phyloP scores from a whole-genome alignment of 108 stramenopile genomes.

The Stephanodiscus minutulus region DNA sequence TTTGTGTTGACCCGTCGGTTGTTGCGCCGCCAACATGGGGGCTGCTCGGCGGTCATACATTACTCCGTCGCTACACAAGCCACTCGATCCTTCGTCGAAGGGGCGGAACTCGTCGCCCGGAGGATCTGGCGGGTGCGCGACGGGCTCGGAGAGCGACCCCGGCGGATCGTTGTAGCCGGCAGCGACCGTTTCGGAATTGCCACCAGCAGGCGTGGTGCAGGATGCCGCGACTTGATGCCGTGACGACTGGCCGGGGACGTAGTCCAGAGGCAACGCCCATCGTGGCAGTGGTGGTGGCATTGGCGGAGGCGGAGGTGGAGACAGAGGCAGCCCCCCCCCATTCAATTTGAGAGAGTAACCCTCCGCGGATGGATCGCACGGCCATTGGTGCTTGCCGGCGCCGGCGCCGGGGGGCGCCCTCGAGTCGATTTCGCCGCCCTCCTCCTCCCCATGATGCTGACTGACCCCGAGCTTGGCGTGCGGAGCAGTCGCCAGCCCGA shows the following conservation, averaged over 20 bases:
- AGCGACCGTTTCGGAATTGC: not conserved
- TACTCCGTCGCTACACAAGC: not conserved
- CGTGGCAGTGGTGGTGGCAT: conserved; percentile 7
- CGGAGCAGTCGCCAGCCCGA: not conserved
- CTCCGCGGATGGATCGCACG: conserved; percentile 23
- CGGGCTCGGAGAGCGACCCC: not conserved
- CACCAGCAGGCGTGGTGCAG: not conserved
- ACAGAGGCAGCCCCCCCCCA: not conserved
- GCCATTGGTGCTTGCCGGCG: conserved; percentile 10
- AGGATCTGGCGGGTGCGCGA: not conserved
- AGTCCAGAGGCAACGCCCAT: not conserved
- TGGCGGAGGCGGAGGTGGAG: too few relatives aligned
- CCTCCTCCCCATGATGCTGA: conserved; percentile 1
- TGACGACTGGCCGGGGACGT: not conserved
- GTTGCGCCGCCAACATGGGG: too few relatives aligned
- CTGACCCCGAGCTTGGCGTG: too few relatives aligned
- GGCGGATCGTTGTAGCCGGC: conserved; percentile 4
- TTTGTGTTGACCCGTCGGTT: not conserved
- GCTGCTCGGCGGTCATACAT: not conserved
- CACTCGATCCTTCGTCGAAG: conserved; percentile 2
- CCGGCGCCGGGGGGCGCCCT: not conserved
- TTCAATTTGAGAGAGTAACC: conserved; percentile 3
- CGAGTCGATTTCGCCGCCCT: conserved; percentile 12
- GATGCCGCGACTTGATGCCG: not conserved
- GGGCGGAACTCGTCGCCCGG: conserved; percentile 3